A percentile compares a stretch with the other conserved stretches of the same genome.
Evolutionary conservation across 306 rosid species (phyloP).

Genomic region (Parietaria judaica): DNA sequence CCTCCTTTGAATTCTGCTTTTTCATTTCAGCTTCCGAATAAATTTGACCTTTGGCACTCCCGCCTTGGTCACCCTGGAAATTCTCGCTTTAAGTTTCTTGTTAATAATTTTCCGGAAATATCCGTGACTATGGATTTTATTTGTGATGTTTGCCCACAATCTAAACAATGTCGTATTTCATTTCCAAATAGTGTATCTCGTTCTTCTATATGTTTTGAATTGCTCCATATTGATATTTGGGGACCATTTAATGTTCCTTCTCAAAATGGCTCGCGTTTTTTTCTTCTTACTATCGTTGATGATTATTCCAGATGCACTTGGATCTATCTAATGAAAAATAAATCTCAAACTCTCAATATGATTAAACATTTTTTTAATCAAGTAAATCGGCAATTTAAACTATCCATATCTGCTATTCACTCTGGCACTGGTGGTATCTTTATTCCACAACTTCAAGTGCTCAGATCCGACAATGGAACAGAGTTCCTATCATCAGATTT

Average conservation of each 20-base stretch:
- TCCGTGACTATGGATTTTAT: not conserved
- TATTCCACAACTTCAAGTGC: constrained; percentile 2
- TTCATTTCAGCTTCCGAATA: constrained; percentile 2
- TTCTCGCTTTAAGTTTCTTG: constrained; percentile 1
- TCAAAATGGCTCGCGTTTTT: not conserved
- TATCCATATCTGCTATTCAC: not conserved
- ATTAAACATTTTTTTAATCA: not conserved
- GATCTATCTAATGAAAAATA: not conserved
- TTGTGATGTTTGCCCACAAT: not conserved
- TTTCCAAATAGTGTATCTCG: not conserved
- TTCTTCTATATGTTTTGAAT: constrained; percentile 3
- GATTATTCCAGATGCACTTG: constrained; percentile 3
- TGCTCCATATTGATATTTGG: constrained; percentile 14
- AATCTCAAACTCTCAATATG: not conserved
- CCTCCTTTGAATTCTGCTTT: not conserved
- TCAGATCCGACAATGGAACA: constrained; percentile 4
- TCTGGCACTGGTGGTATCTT: not conserved
- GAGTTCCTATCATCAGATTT: not conserved
- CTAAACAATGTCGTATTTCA: constrained; percentile 3
- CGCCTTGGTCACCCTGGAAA: constrained; percentile 4
- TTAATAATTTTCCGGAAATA: not conserved
- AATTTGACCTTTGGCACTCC: constrained; percentile 1
- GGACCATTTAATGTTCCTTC: not conserved
- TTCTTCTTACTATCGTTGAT: constrained; percentile 15
- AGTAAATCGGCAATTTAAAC: constrained; percentile 5